Evolutionary conservation across 345 rosid genomes (phyloP).

Genomic region (Gossypium thurberi): DNA sequence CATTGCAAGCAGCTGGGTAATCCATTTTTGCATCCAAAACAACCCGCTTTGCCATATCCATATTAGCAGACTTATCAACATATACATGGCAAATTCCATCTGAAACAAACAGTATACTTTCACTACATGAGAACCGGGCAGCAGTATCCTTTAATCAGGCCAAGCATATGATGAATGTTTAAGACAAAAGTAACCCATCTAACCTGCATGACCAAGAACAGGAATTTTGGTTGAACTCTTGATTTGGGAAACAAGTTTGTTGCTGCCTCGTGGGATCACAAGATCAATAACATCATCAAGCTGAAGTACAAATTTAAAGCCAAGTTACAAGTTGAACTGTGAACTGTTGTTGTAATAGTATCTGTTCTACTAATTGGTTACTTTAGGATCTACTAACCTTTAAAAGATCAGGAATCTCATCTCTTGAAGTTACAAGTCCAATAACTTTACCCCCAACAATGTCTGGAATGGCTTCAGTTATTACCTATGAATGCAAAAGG

Average conservation of each 20-base stretch:
- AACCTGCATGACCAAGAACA: conserved; percentile 96
- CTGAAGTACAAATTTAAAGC: conserved; percentile 40
- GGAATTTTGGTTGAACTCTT: conserved; percentile 93
- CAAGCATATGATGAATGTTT: not conserved
- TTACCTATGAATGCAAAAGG: conserved; percentile 45
- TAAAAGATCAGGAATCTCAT: conserved; percentile 93
- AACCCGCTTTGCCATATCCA: conserved; percentile 73
- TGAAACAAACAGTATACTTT: conserved; percentile 23
- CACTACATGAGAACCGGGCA: conserved; percentile 7
- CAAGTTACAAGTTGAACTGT: conserved; percentile 11
- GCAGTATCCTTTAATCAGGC: conserved; percentile 2
- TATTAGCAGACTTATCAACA: conserved; percentile 79
- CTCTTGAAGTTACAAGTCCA: conserved; percentile 92
- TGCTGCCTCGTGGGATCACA: conserved; percentile 99
- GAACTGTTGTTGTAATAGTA: conserved; percentile 8
- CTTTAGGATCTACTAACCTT: conserved; percentile 44
- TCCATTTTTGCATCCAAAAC: conserved; percentile 88
- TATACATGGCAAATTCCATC: conserved; percentile 98
- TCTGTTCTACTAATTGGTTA: not conserved
- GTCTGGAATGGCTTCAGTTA: conserved; percentile 83
- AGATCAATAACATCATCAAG: conserved; percentile 98
- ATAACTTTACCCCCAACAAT: conserved; percentile 69
- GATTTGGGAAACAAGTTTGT: conserved; percentile 81
- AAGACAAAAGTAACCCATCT: conserved; percentile 21
- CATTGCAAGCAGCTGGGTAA: conserved; percentile 97